phyloP scores from a whole-genome alignment of 1,284 basidiomycete species.

The Rhodotorula sp. region DNA sequence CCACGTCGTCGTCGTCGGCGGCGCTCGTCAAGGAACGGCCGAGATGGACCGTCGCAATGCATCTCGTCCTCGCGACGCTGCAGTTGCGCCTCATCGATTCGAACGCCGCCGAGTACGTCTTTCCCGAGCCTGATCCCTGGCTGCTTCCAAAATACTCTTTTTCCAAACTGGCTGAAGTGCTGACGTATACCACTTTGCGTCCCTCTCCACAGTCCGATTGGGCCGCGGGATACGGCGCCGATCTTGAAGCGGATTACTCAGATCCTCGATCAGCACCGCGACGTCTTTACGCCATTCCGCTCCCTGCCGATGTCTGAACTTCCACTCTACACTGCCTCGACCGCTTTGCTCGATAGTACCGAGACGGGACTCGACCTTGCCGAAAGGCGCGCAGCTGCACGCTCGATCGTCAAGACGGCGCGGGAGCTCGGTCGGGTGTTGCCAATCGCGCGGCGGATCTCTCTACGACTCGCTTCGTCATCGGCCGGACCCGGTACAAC shows the following conservation, averaged over 20 bases:
- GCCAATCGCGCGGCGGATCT: neutral
- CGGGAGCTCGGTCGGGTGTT: slow-evolving; percentile 16
- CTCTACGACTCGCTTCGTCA: neutral
- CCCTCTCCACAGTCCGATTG: too few relatives aligned
- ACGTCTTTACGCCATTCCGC: slow-evolving; percentile 28
- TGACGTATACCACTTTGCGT: too few relatives aligned
- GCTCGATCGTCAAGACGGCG: neutral
- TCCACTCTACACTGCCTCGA: slow-evolving; percentile 19
- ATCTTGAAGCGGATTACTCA: slow-evolving; percentile 3
- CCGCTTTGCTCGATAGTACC: slow-evolving; percentile 16
- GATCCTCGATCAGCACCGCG: slow-evolving; percentile 11
- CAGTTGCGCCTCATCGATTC: slow-evolving; percentile 17
- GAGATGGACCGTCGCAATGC: slow-evolving; percentile 34
- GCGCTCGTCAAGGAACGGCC: slow-evolving; percentile 18
- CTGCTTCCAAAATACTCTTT: neutral
- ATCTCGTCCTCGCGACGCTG: slow-evolving; percentile 16
- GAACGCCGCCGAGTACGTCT: too few relatives aligned
- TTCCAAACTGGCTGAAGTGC: too few relatives aligned
- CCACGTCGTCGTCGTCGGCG: neutral
- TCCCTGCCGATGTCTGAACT: slow-evolving; percentile 27
- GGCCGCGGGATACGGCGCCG: neutral
- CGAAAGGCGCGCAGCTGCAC: neutral
- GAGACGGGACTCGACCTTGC: slow-evolving; percentile 17
- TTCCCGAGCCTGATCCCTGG: too few relatives aligned
- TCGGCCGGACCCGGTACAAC: neutral